Percentiles rank a stretch among this genome's conserved stretches.
Evolutionary conservation across 2,329 filamentous ascomycete genomes (phyloP).

Genomic region (Myrmaecium sp.): DNA sequence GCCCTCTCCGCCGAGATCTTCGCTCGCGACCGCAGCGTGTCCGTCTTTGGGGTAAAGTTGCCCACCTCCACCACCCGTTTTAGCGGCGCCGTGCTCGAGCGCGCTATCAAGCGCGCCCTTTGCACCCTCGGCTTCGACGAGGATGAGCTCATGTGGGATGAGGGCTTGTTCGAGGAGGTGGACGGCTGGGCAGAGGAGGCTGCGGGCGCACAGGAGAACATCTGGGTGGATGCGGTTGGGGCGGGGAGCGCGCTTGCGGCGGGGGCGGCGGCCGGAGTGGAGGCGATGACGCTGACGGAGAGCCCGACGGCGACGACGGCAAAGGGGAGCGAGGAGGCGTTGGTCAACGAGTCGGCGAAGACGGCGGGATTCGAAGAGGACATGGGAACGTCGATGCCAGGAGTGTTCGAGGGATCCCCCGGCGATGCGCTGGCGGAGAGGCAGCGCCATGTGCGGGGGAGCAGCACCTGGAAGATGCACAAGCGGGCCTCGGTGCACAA

Average conservation of each 20-base stretch:
- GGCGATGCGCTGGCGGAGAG: not conserved
- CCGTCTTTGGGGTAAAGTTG: constrained; percentile 17
- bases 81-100: constrained; percentile 18
- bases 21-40: constrained; percentile 19
- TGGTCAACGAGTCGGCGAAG: no score
- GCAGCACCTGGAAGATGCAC: constrained; percentile 22
- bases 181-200: constrained; percentile 10
- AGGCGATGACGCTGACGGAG: no score
- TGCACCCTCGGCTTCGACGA: constrained; percentile 16
- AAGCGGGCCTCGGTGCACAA: constrained; percentile 16
- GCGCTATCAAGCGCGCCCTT: constrained; percentile 18
- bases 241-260: no score
- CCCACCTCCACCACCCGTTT: constrained; percentile 19
- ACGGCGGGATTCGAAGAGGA: no score
- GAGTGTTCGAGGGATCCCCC: no score
- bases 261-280: not conserved
- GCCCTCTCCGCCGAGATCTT: constrained; percentile 21
- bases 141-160: constrained; percentile 24
- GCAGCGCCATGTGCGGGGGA: no score
- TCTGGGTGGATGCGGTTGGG: constrained; percentile 17
- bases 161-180: constrained; percentile 20
- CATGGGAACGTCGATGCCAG: no score
- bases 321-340: no score
- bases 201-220: constrained; percentile 13
- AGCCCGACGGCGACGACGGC: no score